Evolutionary conservation across 805 yeast genomes (phyloP), one percentile per base, ranked within the genome.

Genomic region (Wickerhamomyces tratensis): DNA sequence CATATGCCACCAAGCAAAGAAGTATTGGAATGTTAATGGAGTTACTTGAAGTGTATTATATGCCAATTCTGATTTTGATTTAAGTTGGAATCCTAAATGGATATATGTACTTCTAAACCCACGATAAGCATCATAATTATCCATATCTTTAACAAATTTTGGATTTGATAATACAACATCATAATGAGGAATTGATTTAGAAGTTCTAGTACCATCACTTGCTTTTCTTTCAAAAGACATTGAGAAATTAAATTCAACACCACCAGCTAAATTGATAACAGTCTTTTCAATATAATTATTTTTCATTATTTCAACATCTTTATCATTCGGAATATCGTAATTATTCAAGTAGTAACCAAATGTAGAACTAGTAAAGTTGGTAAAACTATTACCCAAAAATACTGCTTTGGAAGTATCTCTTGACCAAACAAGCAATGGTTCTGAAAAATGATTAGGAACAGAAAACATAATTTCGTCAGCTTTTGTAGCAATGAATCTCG

Each of bases 1-100:
- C 49, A 85, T 72, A 33, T 64, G 62, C 95, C 96, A 89, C 98
- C 98, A 93, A 5, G 61, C 56, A 53, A 77, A 79, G 63, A 93
- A 88, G 46, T 79, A 83, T 7, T 64, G 57, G 49, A 91, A 69
- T 0, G 80, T 72, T 5, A 66, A 67, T 2, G 96, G 95, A 3
- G 88, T 71, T 41, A 91, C 62, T 56, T 89, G 95, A 38, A 85
- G 71, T 1, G 88, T 69, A 61, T 89, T 91, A 51, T 79, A 79
- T 10, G 77, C 67, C 2, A 43, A 39, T 6, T 50, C 43, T 11
- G 56, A 47, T n/a, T 55, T 56, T 0, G 84, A 76, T 4, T 64
- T 53, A 31, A 84, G 65, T 0, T 76, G 62, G 35, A 84, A 63
- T 0, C 88, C 76, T 68, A 85, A 57, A 56, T 87, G 96, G 10